Base-by-base conservation (phyloP, 1,284 basidiomycete species). In the Anthracocystis walkeri region DNA sequence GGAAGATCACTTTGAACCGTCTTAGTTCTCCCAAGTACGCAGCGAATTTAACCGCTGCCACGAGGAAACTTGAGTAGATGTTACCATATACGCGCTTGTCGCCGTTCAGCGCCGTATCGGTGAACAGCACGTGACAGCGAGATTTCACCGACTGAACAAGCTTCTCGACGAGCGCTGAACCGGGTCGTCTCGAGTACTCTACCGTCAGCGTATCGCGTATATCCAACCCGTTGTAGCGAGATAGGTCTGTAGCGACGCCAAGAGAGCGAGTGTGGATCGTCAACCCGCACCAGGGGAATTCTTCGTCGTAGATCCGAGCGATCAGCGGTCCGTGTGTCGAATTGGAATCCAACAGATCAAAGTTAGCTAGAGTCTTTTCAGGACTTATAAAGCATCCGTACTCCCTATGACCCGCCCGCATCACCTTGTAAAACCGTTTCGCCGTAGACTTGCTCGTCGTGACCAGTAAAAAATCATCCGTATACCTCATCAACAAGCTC, bases 381-480 rank as follows among this genome's bases (percentile, higher is more conserved):
- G 88, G 87, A 7, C 93, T 91, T 54, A 99, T 92, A 81, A 90
- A 92, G 76, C 95, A 97, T 0, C 97, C 96, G 80, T 97, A 98
- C 79, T 94, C 92, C 49, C 55, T 70, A 82, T 59, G 68, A 89
- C 93, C 95, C 81, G 88, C 79, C n/a, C 89, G 87, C 93, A 99
- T 97, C 72, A 89, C 89, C 7, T 88, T 85, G 46, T 97, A 86
- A 85, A 98, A 98, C 0, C 86, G 87, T 38, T 84, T 87, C 0
- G 96, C 97, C 68, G 89, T 89, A 2, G 75, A 57, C 1, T 87
- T 87, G 66, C 89, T 89, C 1, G 93, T 92, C 4, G 94, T 94
- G 58, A 99, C 88, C 77, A 93, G 92, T 25, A 99, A 87, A 81
- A 97, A 99, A 84, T 99, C 97, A 81, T 99, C 97, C 25, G 96